Evolutionary conservation across 768 basidiomycete species (phyloP), one percentile per base, ranked within the genome.

Genomic region (Hygrocybe punicea): DNA sequence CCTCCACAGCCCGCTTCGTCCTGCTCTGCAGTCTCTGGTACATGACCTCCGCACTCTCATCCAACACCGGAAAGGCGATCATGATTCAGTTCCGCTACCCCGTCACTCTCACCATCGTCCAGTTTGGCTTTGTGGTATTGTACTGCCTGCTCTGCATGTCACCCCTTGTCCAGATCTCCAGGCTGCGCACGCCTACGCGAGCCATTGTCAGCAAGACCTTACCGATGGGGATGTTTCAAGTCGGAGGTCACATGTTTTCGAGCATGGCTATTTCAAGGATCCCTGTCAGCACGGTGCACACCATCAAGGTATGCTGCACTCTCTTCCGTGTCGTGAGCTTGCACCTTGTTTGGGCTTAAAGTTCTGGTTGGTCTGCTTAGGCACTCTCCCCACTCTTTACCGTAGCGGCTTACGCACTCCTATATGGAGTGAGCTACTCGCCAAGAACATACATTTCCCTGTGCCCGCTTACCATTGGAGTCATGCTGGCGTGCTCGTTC

Each of bases 201-300:
- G 79, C 82, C 9, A 92, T 97, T 60, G 63, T 98, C 23, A 75
- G 73, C 57, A 89, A 79, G 57, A 97, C 95, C 2, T 68, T 97
- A 24, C 93, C 95, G 1, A 98, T 98, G 96, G 95, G 94, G 21
- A 81, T 90, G 59, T 99, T 99, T 70, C 97, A 99, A 73, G 95
- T 99, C 34, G 93, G 87, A 6, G 97, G 97, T 1, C 97, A 99
- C 69, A 93, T 99, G 66, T 98, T 97, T 70, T 94, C 94, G 16
- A 96, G 93, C 63, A 87, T 99, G 76, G 97, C 97, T 10, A 99
- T 98, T 53, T 93, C 94, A 49, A 81, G 93, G 51, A 96, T 98
- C 59, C 93, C 91, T 2, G 97, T 99, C 58, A 93, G 91, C 76
- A 99, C 97, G 0, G 94, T 98, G 13, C 97, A 99, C 71, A 98